A percentile compares a stretch with the other conserved stretches of the same genome.
phyloP scores from a whole-genome alignment of 768 basidiomycete genomes.

The Botryobasidium botryosum region DNA sequence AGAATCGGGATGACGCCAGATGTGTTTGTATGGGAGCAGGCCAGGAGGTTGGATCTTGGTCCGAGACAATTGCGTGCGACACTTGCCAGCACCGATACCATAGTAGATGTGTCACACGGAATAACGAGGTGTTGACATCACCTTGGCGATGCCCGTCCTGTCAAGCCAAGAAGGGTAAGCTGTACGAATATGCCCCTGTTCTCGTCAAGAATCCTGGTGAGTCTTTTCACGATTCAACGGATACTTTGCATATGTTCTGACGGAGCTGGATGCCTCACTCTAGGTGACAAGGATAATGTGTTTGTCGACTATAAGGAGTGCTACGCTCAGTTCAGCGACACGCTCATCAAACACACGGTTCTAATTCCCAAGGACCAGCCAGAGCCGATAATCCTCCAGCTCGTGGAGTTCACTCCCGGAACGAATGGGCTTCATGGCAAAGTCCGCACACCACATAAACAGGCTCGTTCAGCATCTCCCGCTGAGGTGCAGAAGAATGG shows the following conservation, averaged over 20 bases:
- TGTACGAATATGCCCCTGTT: slow-evolving; percentile 59
- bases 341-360: slow-evolving; percentile 54
- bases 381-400: no score
- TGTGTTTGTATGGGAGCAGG: slow-evolving; percentile 7
- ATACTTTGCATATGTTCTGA: no score
- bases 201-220: slow-evolving; percentile 11
- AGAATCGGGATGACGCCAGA: slow-evolving; percentile 7
- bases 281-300: slow-evolving; percentile 36
- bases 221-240: slow-evolving; percentile 12
- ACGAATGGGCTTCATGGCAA: no score
- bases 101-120: slow-evolving; percentile 38
- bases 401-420: no score
- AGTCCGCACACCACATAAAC: no score
- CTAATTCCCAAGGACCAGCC: no score
- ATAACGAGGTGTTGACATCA: not conserved
- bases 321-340: slow-evolving; percentile 56
- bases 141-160: slow-evolving; percentile 46
- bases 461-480: no score
- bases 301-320: slow-evolving; percentile 61
- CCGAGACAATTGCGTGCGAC: slow-evolving; percentile 50
- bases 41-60: no score
- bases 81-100: slow-evolving; percentile 52
- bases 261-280: no score
- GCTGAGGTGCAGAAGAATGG: no score
- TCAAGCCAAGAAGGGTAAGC: slow-evolving; percentile 52